Evolutionary conservation across 495 filamentous ascomycete genomes (phyloP).

Genomic region (Talaromyces wortmannii): DNA sequence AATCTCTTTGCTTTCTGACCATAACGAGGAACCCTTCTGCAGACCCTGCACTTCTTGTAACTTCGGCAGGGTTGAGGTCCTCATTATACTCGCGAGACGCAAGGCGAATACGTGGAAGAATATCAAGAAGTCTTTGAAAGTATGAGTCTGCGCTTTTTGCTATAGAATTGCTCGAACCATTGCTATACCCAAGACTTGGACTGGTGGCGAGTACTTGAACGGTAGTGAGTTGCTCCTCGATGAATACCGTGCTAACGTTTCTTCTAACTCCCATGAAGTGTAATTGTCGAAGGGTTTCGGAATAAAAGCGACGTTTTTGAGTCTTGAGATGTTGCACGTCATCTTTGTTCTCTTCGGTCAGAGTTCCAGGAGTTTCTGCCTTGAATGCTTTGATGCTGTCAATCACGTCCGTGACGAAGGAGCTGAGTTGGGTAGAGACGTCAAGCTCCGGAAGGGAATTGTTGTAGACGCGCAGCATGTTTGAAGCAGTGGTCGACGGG

Average conservation of each 20-base stretch:
- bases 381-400: conserved; percentile 64
- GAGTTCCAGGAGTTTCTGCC: conserved; percentile 66
- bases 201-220: conserved; percentile 56
- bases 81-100: conserved; percentile 65
- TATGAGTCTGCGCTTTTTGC: conserved; percentile 53
- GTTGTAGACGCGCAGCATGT: conserved; percentile 53
- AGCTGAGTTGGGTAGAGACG: conserved; percentile 52
- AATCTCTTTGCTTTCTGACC: conserved; percentile 57
- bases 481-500: conserved; percentile 51
- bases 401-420: conserved; percentile 59
- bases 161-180: conserved; percentile 11
- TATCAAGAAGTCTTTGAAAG: conserved; percentile 69
- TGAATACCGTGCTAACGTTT: conserved; percentile 61
- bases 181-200: conserved; percentile 21
- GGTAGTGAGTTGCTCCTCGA: conserved; percentile 65
- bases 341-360: conserved; percentile 79
- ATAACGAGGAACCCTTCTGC: conserved; percentile 74
- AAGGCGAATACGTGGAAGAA: conserved; percentile 59
- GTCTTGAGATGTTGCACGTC: conserved; percentile 79
- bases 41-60: conserved; percentile 69
- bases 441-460: conserved; percentile 46
- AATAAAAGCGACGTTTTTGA: conserved; percentile 84
- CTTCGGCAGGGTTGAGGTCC: conserved; percentile 72
- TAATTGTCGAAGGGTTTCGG: conserved; percentile 74
- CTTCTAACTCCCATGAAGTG: conserved; percentile 83